Conservation (phyloP, 805 yeast genomes). For the Schwanniomyces pseudopolymorphus region DNA sequence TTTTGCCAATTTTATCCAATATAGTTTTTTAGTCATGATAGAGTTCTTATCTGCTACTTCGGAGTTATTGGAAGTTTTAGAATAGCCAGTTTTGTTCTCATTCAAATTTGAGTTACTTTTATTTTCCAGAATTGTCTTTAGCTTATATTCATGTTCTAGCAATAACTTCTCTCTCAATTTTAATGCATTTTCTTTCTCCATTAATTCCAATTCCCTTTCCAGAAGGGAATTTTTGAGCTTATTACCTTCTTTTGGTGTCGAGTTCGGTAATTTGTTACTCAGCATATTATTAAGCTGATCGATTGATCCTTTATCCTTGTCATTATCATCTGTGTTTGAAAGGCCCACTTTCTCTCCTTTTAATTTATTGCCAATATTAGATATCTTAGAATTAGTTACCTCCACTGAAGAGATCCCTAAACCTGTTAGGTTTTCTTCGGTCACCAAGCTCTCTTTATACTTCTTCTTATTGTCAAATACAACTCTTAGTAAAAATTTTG, state of each 20-base stretch:
- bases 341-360: not conserved
- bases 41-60: conserved; percentile 5
- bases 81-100: not conserved
- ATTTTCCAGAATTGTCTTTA: not conserved
- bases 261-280: not conserved
- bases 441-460: conserved; percentile 10
- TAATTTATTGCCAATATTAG: not conserved
- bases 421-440: conserved; percentile 9
- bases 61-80: not conserved
- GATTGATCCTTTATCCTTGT: conserved; percentile 6
- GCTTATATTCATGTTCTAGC: not conserved
- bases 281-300: not conserved
- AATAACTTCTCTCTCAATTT: not conserved
- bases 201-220: not conserved
- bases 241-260: not conserved
- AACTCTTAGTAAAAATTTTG: conserved; percentile 25
- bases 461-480: conserved; percentile 17
- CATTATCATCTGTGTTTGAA: not conserved
- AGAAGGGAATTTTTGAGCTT: not conserved
- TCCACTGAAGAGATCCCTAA: conserved; percentile 10
- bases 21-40: conserved; percentile 12
- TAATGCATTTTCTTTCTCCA: not conserved
- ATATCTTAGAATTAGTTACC: conserved; percentile 1
- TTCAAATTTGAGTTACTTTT: not conserved
- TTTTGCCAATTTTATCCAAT: conserved; percentile 22